Evolutionary conservation across 371 early-diverging fungal species (phyloP).

Genomic region (Lichtheimia corymbifera): DNA sequence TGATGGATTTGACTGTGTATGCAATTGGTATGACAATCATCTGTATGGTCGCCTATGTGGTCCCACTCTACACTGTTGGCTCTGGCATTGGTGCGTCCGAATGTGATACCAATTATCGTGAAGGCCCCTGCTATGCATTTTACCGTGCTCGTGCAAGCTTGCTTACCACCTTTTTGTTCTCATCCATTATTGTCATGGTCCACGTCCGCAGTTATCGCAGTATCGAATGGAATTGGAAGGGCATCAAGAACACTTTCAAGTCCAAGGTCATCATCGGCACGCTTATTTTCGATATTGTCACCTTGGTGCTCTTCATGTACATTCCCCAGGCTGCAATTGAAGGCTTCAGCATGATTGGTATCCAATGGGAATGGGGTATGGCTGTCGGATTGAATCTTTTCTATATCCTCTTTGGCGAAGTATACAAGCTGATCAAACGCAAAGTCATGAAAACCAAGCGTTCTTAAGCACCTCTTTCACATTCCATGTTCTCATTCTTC

Average conservation of each 20-base stretch:
- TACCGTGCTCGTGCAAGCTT: conserved; percentile 66
- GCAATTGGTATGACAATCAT: conserved; percentile 55
- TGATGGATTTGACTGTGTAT: conserved; percentile 24
- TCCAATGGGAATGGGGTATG: conserved; percentile 75
- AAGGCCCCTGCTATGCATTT: conserved; percentile 53
- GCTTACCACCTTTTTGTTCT: conserved; percentile 57
- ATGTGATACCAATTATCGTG: conserved; percentile 59
- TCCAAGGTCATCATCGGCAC: conserved; percentile 57
- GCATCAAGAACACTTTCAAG: conserved; percentile 39
- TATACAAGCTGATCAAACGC: conserved; percentile 40
- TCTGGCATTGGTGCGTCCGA: conserved; percentile 52
- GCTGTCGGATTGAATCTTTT: conserved; percentile 51
- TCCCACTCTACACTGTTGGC: conserved; percentile 52
- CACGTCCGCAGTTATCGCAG: conserved; percentile 65
- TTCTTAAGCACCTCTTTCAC: not conserved
- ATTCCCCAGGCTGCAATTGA: conserved; percentile 61
- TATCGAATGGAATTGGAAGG: conserved; percentile 50
- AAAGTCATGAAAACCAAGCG: conserved; percentile 16
- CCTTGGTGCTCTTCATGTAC: conserved; percentile 61
- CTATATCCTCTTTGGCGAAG: conserved; percentile 57
- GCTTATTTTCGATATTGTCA: conserved; percentile 45
- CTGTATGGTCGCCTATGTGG: conserved; percentile 53
- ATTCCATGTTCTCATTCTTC: no score
- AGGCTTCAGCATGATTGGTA: conserved; percentile 60
- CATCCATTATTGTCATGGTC: conserved; percentile 63